Conservation (phyloP, 2,329 filamentous ascomycete species). For the Elsinoe arachidis region DNA sequence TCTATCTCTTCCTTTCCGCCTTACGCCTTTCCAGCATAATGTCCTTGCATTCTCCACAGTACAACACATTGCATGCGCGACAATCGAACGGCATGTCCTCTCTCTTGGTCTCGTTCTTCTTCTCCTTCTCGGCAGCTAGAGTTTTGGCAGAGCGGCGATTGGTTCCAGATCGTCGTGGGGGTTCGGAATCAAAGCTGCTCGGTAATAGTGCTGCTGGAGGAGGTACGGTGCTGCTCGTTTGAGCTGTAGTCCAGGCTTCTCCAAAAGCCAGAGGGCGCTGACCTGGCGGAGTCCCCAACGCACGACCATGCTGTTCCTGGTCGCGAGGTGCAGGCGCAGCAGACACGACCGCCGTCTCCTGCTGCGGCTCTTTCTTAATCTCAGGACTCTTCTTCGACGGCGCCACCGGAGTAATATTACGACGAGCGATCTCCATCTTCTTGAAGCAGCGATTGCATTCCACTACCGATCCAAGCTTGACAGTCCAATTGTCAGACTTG, state of each 20-base stretch:
- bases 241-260: too few relatives aligned
- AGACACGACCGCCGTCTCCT: neutral
- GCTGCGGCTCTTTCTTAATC: neutral
- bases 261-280: too few relatives aligned
- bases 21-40: slow-evolving; percentile 12
- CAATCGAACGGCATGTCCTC: neutral
- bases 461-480: slow-evolving; percentile 16
- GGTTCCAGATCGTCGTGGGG: too few relatives aligned
- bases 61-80: neutral
- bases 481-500: slow-evolving; percentile 16
- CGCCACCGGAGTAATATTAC: neutral
- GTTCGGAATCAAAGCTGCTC: too few relatives aligned
- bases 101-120: neutral
- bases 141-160: neutral
- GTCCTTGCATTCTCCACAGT: slow-evolving; percentile 2
- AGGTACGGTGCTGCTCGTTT: too few relatives aligned
- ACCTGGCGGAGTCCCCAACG: too few relatives aligned
- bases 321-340: too few relatives aligned
- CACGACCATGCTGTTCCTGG: too few relatives aligned
- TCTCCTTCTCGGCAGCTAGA: neutral
- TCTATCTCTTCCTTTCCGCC: neutral
- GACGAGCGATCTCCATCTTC: slow-evolving; percentile 7
- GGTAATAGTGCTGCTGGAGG: too few relatives aligned
- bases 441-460: slow-evolving; percentile 23
- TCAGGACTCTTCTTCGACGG: neutral